Conservation (phyloP, 495 filamentous ascomycete species). For the Neurospora pannonica region DNA sequence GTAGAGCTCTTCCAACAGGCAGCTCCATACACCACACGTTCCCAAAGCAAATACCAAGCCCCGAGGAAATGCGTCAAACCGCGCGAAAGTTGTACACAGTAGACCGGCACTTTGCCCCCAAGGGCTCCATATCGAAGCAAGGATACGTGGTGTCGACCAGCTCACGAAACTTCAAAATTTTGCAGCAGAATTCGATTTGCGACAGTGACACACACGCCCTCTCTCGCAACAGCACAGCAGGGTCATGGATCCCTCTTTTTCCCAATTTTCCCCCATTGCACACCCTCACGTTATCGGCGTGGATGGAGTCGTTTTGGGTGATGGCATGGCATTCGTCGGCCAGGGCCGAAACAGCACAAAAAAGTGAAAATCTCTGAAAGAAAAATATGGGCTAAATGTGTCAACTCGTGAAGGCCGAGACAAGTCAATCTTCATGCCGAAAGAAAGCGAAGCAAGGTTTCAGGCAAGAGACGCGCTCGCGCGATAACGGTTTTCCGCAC, state of each 20-base stretch:
- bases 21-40: background rate
- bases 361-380: background rate
- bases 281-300: background rate
- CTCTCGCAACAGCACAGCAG: background rate
- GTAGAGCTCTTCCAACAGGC: background rate
- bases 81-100: background rate
- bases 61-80: background rate
- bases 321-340: background rate
- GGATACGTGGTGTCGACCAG: background rate
- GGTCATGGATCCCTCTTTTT: background rate
- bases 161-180: background rate
- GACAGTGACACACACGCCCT: background rate
- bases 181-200: background rate
- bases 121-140: background rate
- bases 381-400: background rate
- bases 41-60: background rate
- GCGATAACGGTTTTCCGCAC: background rate
- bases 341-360: background rate
- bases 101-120: background rate
- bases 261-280: background rate
- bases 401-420: background rate
- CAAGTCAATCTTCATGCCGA: background rate
- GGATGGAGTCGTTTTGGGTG: background rate
- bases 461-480: background rate
- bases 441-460: background rate